Percentiles rank a stretch among this genome's conserved stretches.
phyloP scores from a whole-genome alignment of 2,329 filamentous ascomycete genomes.

The Verruconis gallopava region DNA sequence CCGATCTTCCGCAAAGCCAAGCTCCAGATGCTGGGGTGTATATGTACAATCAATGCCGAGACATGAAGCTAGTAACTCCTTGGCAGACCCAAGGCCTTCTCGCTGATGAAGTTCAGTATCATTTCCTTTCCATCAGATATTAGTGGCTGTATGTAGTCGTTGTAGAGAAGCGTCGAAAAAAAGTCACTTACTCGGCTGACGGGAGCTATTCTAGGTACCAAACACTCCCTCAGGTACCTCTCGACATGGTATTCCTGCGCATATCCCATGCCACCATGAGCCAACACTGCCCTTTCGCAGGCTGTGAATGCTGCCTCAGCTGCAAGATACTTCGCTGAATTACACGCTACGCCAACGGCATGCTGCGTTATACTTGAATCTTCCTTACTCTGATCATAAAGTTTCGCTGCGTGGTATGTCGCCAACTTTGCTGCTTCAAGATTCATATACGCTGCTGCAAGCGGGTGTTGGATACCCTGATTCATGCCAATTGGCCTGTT shows the following conservation, averaged over 20 bases:
- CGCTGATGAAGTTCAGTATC: slow-evolving; percentile 61
- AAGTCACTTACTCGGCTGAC: slow-evolving; percentile 36
- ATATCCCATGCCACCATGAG: slow-evolving; percentile 50
- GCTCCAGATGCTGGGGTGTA: no score
- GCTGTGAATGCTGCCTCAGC: slow-evolving; percentile 48
- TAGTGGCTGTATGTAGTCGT: slow-evolving; percentile 9
- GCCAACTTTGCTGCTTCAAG: slow-evolving; percentile 48
- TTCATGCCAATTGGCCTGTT: slow-evolving; percentile 46
- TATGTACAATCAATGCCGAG: no score
- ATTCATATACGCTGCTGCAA: slow-evolving; percentile 47
- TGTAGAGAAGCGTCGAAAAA: neutral
- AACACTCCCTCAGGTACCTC: slow-evolving; percentile 44
- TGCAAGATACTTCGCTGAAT: slow-evolving; percentile 45
- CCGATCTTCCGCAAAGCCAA: no score
- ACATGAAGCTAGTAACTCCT: slow-evolving; percentile 63
- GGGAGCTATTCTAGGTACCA: slow-evolving; percentile 47
- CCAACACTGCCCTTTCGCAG: slow-evolving; percentile 38
- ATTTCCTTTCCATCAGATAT: slow-evolving; percentile 42
- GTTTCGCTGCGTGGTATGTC: slow-evolving; percentile 46
- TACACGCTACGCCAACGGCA: slow-evolving; percentile 41
- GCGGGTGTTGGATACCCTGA: slow-evolving; percentile 45
- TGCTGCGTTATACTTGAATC: slow-evolving; percentile 30
- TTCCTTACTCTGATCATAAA: slow-evolving; percentile 40
- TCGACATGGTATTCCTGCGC: slow-evolving; percentile 51
- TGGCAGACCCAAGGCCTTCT: slow-evolving; percentile 54